phyloP scores from a whole-genome alignment of 441 rosid genomes.

The Gossypium schwendimanii region DNA sequence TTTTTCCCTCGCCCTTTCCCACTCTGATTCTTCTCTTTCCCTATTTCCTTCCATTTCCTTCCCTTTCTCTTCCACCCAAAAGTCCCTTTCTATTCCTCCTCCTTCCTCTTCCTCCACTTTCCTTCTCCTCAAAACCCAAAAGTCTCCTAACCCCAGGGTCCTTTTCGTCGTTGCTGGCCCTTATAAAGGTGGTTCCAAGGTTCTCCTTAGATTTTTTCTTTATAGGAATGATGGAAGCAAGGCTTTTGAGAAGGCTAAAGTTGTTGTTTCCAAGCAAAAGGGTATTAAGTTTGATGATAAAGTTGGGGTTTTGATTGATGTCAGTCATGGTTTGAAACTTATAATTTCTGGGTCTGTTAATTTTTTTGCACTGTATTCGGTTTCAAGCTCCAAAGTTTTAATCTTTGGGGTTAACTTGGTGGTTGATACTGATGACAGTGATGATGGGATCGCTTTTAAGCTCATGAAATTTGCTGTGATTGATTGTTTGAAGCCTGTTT shows the following conservation, averaged over 20 bases:
- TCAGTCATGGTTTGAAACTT: slow-evolving; percentile 43
- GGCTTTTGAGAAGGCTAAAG: slow-evolving; percentile 38
- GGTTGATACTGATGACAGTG: slow-evolving; percentile 23
- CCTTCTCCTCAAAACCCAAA: slow-evolving; percentile 25
- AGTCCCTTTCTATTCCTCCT: slow-evolving; percentile 35
- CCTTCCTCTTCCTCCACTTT: slow-evolving; percentile 58
- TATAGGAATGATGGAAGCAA: slow-evolving; percentile 19
- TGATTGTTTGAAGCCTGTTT: slow-evolving; percentile 54
- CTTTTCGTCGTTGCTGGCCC: slow-evolving; percentile 49
- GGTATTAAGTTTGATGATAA: slow-evolving; percentile 43
- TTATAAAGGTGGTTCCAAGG: slow-evolving; percentile 45
- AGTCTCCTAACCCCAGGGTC: slow-evolving; percentile 20
- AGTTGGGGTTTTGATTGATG: slow-evolving; percentile 49
- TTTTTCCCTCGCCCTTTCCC: slow-evolving; percentile 52
- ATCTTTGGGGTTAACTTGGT: slow-evolving; percentile 50
- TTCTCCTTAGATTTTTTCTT: slow-evolving; percentile 47
- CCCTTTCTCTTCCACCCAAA: slow-evolving; percentile 31
- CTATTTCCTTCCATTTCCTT: slow-evolving; percentile 32
- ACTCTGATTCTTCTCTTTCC: slow-evolving; percentile 56
- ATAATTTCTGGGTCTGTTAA: slow-evolving; percentile 56
- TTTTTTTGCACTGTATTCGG: slow-evolving; percentile 51
- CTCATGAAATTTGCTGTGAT: slow-evolving; percentile 63
- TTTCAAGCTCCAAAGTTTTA: slow-evolving; percentile 44
- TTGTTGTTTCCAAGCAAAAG: slow-evolving; percentile 50
- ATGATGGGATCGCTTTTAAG: slow-evolving; percentile 31